A percentile compares a stretch with the other conserved stretches of the same genome.
Conservation (phyloP, 768 basidiomycete species). For the Lyophyllum atratum region DNA sequence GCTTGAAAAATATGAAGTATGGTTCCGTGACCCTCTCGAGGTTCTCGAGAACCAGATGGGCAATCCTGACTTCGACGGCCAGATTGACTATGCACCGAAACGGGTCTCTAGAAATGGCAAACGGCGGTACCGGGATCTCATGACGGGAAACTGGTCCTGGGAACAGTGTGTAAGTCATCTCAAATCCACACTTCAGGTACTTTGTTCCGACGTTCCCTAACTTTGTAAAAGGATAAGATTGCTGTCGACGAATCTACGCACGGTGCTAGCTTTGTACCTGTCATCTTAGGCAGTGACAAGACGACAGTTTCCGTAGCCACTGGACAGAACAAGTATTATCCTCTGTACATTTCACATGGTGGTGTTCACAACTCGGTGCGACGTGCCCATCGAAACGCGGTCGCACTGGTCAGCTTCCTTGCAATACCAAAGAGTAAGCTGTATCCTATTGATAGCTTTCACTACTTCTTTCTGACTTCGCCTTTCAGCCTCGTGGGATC, state of each 20-base stretch:
- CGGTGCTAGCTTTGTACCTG: conserved; percentile 18
- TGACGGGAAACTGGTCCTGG: conserved; percentile 28
- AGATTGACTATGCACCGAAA: conserved; percentile 23
- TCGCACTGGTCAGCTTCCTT: conserved; percentile 17
- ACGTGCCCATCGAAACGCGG: conserved; percentile 17
- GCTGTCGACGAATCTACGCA: conserved; percentile 9
- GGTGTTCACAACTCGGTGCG: conserved; percentile 10
- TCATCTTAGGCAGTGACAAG: conserved; percentile 29
- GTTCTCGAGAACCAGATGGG: background rate
- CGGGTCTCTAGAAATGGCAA: conserved; percentile 14
- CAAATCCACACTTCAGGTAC: background rate
- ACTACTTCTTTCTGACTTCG: background rate
- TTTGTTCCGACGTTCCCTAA: background rate
- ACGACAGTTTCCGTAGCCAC: conserved; percentile 29
- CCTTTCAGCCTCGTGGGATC: conserved; percentile 1
- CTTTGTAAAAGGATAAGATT: conserved; percentile 4
- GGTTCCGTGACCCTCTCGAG: conserved; percentile 1
- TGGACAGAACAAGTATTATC: conserved; percentile 17
- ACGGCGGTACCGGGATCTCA: conserved; percentile 20
- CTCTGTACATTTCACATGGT: conserved; percentile 10
- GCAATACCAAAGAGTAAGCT: conserved; percentile 26
- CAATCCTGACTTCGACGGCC: conserved; percentile 7
- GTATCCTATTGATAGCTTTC: background rate
- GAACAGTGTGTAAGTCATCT: conserved; percentile 16
- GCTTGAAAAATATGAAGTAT: conserved; percentile 6